phyloP scores from a whole-genome alignment of 1,284 basidiomycete genomes.

The Ceratorhiza oryzae-sativae region DNA sequence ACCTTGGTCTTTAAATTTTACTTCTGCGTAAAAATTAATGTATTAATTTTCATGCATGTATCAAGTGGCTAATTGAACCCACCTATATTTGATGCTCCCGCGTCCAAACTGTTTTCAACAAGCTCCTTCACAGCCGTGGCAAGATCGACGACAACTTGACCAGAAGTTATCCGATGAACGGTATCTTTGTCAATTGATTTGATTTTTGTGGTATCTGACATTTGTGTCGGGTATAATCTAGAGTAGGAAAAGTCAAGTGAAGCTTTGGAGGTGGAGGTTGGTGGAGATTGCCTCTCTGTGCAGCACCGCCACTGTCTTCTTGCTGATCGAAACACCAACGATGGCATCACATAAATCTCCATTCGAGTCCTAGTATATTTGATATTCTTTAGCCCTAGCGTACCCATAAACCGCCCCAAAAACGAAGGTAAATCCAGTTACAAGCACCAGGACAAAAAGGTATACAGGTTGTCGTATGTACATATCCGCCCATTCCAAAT shows the following conservation, averaged over 20 bases:
- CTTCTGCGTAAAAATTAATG: no score
- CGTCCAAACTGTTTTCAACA: slow-evolving; percentile 95
- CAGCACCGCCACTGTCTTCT: slow-evolving; percentile 2
- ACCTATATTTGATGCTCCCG: slow-evolving; percentile 88
- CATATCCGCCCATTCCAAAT: no score
- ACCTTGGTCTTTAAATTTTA: slow-evolving; percentile 90
- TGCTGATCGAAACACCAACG: no score
- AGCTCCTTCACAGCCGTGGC: slow-evolving; percentile 96
- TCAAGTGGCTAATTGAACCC: slow-evolving; percentile 47
- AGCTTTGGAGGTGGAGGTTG: background rate
- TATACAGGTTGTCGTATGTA: no score
- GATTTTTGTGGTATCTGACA: slow-evolving; percentile 48
- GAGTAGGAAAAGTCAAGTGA: background rate
- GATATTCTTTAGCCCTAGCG: no score
- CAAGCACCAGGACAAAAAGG: no score
- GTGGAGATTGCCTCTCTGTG: no score
- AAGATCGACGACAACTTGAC: slow-evolving; percentile 94
- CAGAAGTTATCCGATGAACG: slow-evolving; percentile 87
- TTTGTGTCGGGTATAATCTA: background rate
- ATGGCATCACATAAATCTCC: no score
- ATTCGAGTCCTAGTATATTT: no score
- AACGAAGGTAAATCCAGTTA: no score
- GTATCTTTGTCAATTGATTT: slow-evolving; percentile 77
- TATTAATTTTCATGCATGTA: no score
- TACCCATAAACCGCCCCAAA: no score